Evolutionary conservation across 2,329 filamentous ascomycete species (phyloP).

Genomic region (Epichloe elymi): DNA sequence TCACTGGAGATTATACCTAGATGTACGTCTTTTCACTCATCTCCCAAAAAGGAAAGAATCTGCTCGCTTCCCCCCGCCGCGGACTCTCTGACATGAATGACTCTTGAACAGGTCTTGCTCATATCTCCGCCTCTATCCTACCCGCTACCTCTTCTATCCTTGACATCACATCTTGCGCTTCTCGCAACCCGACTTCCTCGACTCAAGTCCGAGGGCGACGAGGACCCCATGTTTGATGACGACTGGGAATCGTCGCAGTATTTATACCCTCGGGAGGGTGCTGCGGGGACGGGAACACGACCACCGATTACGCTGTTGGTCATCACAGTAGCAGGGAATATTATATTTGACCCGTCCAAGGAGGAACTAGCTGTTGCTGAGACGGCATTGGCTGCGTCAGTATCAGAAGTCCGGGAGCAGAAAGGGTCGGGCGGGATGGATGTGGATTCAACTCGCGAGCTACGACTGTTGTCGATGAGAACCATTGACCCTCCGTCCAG

Average conservation of each 20-base stretch:
- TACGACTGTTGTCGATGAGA: slow-evolving; percentile 54
- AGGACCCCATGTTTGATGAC: slow-evolving; percentile 95
- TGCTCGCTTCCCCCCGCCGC: not conserved
- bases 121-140: slow-evolving; percentile 90
- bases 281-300: slow-evolving; percentile 25
- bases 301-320: slow-evolving; percentile 88
- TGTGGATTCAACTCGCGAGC: slow-evolving; percentile 27
- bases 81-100: not conserved
- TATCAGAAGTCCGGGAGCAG: slow-evolving; percentile 36
- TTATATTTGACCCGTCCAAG: slow-evolving; percentile 84
- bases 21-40: slow-evolving; percentile 45
- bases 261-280: slow-evolving; percentile 50
- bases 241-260: slow-evolving; percentile 81
- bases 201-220: slow-evolving; percentile 78
- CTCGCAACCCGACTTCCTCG: slow-evolving; percentile 74
- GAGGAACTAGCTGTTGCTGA: slow-evolving; percentile 93
- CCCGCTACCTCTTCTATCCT: slow-evolving; percentile 78
- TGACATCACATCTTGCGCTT: slow-evolving; percentile 88
- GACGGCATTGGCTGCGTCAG: slow-evolving; percentile 71
- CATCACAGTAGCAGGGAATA: slow-evolving; percentile 70
- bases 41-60: not conserved
- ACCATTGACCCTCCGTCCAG: slow-evolving; percentile 65
- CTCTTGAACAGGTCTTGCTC: slow-evolving; percentile 56
- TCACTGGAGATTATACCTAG: slow-evolving; percentile 93
- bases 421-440: slow-evolving; percentile 23